These are phyloP conservation scores for Heterobasidion occidentale DNA, from an alignment of 1,284 basidiomycete species.

Conservation along the genomic window DNA sequence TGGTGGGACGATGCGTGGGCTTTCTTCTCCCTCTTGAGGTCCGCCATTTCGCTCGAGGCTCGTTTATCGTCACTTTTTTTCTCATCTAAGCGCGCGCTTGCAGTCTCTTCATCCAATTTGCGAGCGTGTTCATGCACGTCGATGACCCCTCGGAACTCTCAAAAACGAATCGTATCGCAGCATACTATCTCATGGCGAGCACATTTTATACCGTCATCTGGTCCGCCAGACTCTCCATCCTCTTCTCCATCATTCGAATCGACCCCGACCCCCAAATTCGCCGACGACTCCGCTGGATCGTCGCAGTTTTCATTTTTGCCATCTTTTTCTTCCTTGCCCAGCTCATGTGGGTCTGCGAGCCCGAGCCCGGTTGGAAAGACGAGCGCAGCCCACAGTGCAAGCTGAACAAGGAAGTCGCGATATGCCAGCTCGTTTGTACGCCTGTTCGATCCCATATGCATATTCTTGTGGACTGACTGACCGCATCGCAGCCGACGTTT, in stretches of 20 bases:
- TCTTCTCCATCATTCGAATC: constrained; percentile 40
- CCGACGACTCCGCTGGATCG: constrained; percentile 18
- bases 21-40: constrained; percentile 15
- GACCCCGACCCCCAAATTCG: constrained; percentile 22
- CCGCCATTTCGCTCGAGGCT: constrained; percentile 14
- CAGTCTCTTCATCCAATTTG: constrained; percentile 21
- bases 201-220: constrained; percentile 36
- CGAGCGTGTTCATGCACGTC: constrained; percentile 25
- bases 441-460: constrained; percentile 1
- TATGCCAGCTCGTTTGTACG: constrained; percentile 31
- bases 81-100: constrained; percentile 2
- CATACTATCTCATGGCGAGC: constrained; percentile 35
- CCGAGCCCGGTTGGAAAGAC: constrained; percentile 25
- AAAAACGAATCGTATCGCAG: constrained; percentile 20
- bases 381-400: constrained; percentile 26
- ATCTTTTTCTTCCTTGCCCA: constrained; percentile 26
- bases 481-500: constrained; percentile 24
- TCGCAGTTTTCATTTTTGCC: constrained; percentile 23
- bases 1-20: constrained; percentile 32
- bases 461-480: background rate
- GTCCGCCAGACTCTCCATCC: constrained; percentile 37
- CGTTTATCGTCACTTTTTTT: constrained; percentile 7
- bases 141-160: constrained; percentile 12
- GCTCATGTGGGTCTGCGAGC: constrained; percentile 33
- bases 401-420: constrained; percentile 27